Base-by-base conservation (phyloP, 2,329 filamentous ascomycete genomes). In the Chrysoporthe cubensis region DNA sequence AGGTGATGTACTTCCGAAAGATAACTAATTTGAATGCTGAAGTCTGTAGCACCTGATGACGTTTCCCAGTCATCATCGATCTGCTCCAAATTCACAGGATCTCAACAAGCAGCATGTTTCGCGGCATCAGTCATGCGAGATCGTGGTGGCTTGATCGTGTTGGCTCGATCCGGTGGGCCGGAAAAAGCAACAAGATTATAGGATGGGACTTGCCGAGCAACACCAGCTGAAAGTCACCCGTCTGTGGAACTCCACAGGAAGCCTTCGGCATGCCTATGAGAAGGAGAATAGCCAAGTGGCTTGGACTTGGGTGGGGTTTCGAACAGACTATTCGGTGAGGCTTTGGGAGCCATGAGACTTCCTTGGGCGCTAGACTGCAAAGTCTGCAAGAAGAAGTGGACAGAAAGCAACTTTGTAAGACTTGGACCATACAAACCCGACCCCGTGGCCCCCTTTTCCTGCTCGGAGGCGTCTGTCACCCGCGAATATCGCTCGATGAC, bases 401-500 rank as follows among this genome's bases (percentile, higher is more conserved):
- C 21, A 56, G 40, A 52, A 67, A 67, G 56, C 66, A 63, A 54
- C 2, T 54, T 13, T 54, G 50, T 68, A 62, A 62, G 50, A 69
- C 68, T n/a, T 60, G 26, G 32, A 59, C 58, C 68, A 69, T 26
- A 58, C 65, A 46, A 42, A 63, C 62, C 62, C 62, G 66, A 16
- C 59, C 56, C 44, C 52, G 43, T 65, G 65, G 62, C 57, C 48
- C n/a, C 13, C 42, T 43, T 58, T 57, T 52, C 56, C 58, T 46
- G 43, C 52, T 44, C 3, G 16, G 68, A 68, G 68, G 68, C 68
- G 68, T 68, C 66, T 69, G 65, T 69, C 68, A 69, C 48, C 66
- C 62, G 62, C 62, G 62, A 67, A 57, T 54, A 67, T 65, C 59
- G 59, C 44, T 64, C 32, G 44, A 65, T 69, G 65, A 67, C 68